These are phyloP conservation scores for Quercus rubra DNA, from an alignment of 306 rosid species.

Conservation along the genomic window DNA sequence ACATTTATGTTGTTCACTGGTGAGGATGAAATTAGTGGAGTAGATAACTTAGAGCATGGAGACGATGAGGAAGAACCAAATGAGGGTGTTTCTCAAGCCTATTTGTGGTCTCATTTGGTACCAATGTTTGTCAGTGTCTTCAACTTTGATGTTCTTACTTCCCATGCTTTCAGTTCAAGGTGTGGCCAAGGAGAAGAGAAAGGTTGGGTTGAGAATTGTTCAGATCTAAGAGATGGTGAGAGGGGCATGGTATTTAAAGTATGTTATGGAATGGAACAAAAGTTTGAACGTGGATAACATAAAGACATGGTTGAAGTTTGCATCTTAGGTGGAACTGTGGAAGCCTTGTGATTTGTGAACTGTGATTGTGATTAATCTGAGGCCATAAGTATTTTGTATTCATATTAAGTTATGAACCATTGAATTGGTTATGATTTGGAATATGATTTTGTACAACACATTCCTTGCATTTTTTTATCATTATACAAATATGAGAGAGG, in stretches of 20 bases:
- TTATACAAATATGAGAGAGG: too few relatives aligned
- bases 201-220: conserved; percentile 31
- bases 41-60: conserved; percentile 50
- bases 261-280: conserved; percentile 34
- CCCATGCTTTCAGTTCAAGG: conserved; percentile 2
- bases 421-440: too few relatives aligned
- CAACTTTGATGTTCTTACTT: conserved; percentile 16
- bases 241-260: conserved; percentile 9
- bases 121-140: conserved; percentile 17
- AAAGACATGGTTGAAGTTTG: not conserved
- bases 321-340: not conserved
- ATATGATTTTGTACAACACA: too few relatives aligned
- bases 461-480: too few relatives aligned
- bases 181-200: conserved; percentile 16
- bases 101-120: conserved; percentile 24
- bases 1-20: conserved; percentile 40
- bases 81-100: conserved; percentile 38
- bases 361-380: too few relatives aligned
- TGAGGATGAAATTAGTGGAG: conserved; percentile 52
- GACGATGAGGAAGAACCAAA: conserved; percentile 46
- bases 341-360: too few relatives aligned
- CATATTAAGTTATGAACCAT: too few relatives aligned
- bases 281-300: not conserved
- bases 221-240: conserved; percentile 36
- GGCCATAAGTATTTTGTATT: too few relatives aligned